Base-by-base conservation (phyloP, 306 rosid species). In the Cicer bijugum region DNA sequence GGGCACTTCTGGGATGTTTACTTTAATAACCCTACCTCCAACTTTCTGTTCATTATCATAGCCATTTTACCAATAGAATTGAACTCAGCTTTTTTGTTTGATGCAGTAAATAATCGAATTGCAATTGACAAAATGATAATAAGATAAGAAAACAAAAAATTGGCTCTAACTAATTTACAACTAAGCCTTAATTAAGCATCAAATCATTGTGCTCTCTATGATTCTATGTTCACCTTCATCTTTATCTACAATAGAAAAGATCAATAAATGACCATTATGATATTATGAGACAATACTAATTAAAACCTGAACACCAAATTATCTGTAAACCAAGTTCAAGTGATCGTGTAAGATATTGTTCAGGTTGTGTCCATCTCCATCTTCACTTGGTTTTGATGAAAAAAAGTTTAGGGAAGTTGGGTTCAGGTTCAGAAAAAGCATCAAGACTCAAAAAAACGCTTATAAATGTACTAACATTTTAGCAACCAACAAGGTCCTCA, bases 1-100 rank as follows among this genome's bases (percentile, higher is more conserved):
- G 3, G 97, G 93, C 57, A 88, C 96, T 80, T 82, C 84, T 7
- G 91, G 93, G 68, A 92, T 83, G 87, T 92, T 92, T 23, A 86
- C 97, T 76, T 77, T 88, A 28, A 86, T 83, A 4, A 80, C 86
- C 74, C 91, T 83, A 8, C 96, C 89, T 12, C 87, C 91, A 20
- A 91, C 74, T 85, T 72, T 85, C 92, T 91, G 85, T 80, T 65
- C 65, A 73, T 57, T 58, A 72, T 48, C 73, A 73, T 15, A 83
- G 52, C 61, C 57, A 65, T 71, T 28, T 28, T 42, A 55, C 60
- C 70, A 51, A 19, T 6, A 63, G 55, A 50, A 63, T 40, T 63
- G 28, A 64, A 42, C 8, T 74, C 5, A 47, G 12, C 51, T 75
- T 7, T 11, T n/a, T 50, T 63, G 79, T 1, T 63, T 8, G 51